Evolutionary conservation across 805 yeast genomes (phyloP), one percentile per base, ranked within the genome.

Genomic region (Naumovozyma castellii): DNA sequence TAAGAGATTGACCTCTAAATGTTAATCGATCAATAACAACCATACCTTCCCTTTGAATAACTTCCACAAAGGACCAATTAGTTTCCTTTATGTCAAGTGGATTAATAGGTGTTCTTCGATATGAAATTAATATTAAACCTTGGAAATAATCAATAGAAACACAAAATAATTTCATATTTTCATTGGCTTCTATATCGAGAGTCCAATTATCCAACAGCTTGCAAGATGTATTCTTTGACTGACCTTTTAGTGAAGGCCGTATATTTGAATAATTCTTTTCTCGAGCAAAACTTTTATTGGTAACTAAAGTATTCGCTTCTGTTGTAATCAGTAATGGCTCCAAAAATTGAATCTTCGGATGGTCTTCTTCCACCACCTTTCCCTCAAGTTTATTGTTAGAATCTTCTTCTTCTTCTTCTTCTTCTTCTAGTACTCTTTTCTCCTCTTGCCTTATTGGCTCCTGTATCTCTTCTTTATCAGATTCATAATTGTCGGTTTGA

Each of bases 401-500:
- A 17, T 18, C 4, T 19, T 38, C 9, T 16, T 9, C 22, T 9
- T 15, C 16, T 13, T 22, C 27, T 29, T 22, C 10, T 2, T 28
- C 30, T n/a, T 14, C 30, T 20, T 32, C 18, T 3, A 15, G 3
- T 3, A n/a, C 32, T 5, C 4, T 13, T 18, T 32, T 22, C 18
- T 18, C 31, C 9, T 33, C 37, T 16, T 28, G 27, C 8, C 19
- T 32, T 10, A 3, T 18, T 3, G 16, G 8, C 12, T 19, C 25
- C 3, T 18, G 37, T 6, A 19, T 12, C 18, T 5, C 10, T 18
- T 12, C 27, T 18, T 18, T 17, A 13, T n/a, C 15, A 8, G n/a
- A n/a, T n/a, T n/a, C n/a, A n/a, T n/a, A n/a, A n/a, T n/a, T 36
- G 41, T 47, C 57, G 3, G 55, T 49, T 41, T 56, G 61, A n/a